phyloP scores from a whole-genome alignment of 306 rosid species.

The Hippophae rhamnoides region DNA sequence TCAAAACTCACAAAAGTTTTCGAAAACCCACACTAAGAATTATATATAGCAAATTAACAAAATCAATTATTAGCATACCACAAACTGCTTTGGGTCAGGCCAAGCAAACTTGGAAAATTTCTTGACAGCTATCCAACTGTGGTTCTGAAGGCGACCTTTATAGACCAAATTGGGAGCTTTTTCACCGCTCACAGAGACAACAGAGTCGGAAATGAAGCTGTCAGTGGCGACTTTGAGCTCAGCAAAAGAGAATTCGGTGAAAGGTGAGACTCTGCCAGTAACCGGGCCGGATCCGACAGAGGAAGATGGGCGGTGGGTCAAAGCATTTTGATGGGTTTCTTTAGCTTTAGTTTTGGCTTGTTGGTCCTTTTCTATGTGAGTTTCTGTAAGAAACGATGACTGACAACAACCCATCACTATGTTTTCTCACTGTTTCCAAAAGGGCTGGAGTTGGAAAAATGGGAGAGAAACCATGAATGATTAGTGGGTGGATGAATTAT shows the following conservation, averaged over 20 bases:
- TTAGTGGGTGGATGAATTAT: neutral
- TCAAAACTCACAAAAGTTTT: conserved; percentile 6
- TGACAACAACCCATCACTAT: conserved; percentile 59
- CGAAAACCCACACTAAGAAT: conserved; percentile 5
- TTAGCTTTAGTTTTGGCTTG: conserved; percentile 17
- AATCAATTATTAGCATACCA: conserved; percentile 18
- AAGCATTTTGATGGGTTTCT: conserved; percentile 1
- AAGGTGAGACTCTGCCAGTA: conserved; percentile 28
- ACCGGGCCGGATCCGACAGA: conserved; percentile 22
- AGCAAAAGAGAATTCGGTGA: conserved; percentile 62
- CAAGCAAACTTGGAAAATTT: conserved; percentile 83
- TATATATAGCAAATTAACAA: neutral
- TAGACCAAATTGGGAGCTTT: conserved; percentile 84
- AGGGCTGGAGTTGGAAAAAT: neutral
- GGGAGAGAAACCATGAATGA: neutral
- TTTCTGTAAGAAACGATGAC: conserved; percentile 32
- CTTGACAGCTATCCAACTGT: conserved; percentile 88
- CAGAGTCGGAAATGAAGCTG: conserved; percentile 65
- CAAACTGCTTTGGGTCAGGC: conserved; percentile 96
- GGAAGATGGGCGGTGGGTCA: conserved; percentile 22
- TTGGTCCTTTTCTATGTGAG: conserved; percentile 34
- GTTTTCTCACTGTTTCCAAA: neutral
- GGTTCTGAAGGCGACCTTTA: conserved; percentile 65
- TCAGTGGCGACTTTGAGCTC: conserved; percentile 79
- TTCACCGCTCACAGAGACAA: conserved; percentile 90